Conservation (phyloP, 1,284 basidiomycete genomes). For the Cystobasidiaceae sp. region DNA sequence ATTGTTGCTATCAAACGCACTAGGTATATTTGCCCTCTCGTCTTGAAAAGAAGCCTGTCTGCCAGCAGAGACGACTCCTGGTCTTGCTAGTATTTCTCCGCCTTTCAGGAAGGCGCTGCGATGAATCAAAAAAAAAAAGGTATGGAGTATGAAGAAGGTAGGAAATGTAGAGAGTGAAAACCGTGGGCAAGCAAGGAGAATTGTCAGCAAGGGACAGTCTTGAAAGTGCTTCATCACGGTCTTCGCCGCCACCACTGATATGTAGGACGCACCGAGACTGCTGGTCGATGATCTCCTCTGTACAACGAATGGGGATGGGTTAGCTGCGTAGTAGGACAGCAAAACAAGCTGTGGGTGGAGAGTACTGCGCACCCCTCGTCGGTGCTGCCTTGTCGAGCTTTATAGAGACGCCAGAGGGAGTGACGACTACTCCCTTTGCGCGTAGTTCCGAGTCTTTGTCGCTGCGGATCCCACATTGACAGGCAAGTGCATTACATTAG, state of each 20-base stretch:
- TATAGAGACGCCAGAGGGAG: constrained; percentile 22
- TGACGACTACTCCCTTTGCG: constrained; percentile 18
- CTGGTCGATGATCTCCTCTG: constrained; percentile 21
- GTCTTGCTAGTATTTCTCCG: constrained; percentile 22
- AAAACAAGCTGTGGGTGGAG: not conserved
- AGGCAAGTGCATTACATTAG: not conserved
- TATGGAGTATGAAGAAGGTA: not conserved
- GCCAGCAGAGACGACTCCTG: constrained; percentile 26
- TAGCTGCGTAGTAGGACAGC: not conserved
- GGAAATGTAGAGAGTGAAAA: not conserved
- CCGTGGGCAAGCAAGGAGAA: not conserved
- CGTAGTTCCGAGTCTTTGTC: constrained; percentile 22
- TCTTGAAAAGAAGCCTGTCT: constrained; percentile 10
- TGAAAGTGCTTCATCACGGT: no score
- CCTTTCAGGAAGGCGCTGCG: constrained; percentile 22
- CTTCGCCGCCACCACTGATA: no score
- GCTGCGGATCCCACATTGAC: not conserved
- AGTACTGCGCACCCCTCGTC: constrained; percentile 3
- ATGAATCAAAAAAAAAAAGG: not conserved
- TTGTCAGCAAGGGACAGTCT: not conserved
- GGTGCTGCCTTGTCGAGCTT: constrained; percentile 24
- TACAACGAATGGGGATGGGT: not conserved
- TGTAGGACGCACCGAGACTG: constrained; percentile 21
- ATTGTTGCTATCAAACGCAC: constrained; percentile 7
- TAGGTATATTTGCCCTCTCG: constrained; percentile 5